phyloP scores from a whole-genome alignment of 805 yeast genomes.

The Wickerhamomyces bovis region DNA sequence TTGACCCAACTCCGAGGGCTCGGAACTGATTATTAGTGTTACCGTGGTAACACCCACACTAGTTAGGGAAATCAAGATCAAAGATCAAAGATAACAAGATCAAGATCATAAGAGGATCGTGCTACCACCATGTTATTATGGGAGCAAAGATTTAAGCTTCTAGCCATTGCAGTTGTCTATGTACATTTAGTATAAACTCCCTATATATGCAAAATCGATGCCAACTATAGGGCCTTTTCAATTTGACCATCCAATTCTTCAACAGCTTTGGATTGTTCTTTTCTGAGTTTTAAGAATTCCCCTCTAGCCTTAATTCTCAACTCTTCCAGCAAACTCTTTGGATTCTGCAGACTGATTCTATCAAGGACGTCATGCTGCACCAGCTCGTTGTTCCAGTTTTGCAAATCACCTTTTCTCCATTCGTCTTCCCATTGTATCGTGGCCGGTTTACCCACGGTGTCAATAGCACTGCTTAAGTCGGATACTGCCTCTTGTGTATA shows the following conservation, averaged over 20 bases:
- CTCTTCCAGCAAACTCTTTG: constrained; percentile 58
- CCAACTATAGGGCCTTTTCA: neutral
- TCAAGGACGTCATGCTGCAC: constrained; percentile 59
- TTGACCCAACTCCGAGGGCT: neutral
- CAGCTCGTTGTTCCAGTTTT: constrained; percentile 58
- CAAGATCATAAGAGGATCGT: no score
- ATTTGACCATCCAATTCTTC: neutral
- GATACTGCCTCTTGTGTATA: constrained; percentile 89
- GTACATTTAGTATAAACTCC: neutral
- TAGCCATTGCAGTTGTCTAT: neutral
- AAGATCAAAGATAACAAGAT: no score
- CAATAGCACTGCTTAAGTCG: constrained; percentile 67
- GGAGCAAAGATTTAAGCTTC: no score
- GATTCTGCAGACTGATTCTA: constrained; percentile 52
- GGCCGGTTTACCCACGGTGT: constrained; percentile 40
- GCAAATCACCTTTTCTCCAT: constrained; percentile 81
- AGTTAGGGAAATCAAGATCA: no score
- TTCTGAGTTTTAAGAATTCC: constrained; percentile 16
- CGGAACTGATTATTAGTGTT: neutral
- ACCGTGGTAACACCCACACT: neutral
- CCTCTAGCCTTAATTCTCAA: constrained; percentile 31
- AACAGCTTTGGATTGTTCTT: neutral
- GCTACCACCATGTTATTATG: no score
- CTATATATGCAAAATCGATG: neutral
- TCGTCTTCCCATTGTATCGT: constrained; percentile 75